These are phyloP conservation scores for Phialophora verrucosa DNA, from an alignment of 2,329 filamentous ascomycete genomes.

Conservation along the genomic window DNA sequence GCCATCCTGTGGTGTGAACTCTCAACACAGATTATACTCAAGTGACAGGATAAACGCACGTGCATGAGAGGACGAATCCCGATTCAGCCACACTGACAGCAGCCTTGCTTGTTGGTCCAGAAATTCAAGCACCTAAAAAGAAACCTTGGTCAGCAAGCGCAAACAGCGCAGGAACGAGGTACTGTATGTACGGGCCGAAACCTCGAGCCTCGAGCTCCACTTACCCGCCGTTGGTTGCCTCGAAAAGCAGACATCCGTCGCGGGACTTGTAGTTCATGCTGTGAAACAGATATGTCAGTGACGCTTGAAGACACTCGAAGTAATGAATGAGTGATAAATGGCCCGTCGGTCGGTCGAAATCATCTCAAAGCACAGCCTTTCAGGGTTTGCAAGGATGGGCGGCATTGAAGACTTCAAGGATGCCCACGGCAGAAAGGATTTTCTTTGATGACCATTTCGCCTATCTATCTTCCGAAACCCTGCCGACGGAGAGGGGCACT, in stretches of 20 bases:
- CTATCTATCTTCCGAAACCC: background rate
- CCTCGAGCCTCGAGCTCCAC: background rate
- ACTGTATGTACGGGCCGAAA: background rate
- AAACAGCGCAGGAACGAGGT: background rate
- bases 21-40: background rate
- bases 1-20: background rate
- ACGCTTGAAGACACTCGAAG: background rate
- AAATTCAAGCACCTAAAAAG: slow-evolving; percentile 2
- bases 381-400: background rate
- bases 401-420: background rate
- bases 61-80: background rate
- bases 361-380: background rate
- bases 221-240: slow-evolving; percentile 33
- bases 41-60: background rate
- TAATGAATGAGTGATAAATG: background rate
- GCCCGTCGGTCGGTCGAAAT: background rate
- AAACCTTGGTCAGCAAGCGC: background rate
- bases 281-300: slow-evolving; percentile 5
- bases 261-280: slow-evolving; percentile 33
- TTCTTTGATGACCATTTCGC: background rate
- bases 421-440: background rate
- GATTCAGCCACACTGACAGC: slow-evolving; percentile 4
- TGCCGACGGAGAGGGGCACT: background rate
- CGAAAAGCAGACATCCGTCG: slow-evolving; percentile 30
- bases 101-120: slow-evolving; percentile 14